A percentile compares a stretch with the other conserved stretches of the same genome.
phyloP scores from a whole-genome alignment of 352 stramenopile genomes.

The Phytophthora litchii region DNA sequence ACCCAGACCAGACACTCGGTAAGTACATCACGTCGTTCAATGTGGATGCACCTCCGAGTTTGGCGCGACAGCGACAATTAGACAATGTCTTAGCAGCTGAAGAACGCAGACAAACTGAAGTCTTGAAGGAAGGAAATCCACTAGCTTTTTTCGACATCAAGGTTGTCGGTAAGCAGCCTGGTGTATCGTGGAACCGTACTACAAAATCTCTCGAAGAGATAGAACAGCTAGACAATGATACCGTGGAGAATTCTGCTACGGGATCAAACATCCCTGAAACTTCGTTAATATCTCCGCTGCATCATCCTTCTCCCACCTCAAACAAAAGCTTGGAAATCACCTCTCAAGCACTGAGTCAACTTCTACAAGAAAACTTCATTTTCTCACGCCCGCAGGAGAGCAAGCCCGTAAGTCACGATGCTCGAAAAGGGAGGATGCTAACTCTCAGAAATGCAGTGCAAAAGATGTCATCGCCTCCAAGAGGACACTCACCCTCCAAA shows the following conservation, averaged over 20 bases:
- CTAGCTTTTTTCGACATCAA: slow-evolving; percentile 61
- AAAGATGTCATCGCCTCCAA: slow-evolving; percentile 4
- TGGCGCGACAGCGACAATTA: slow-evolving; percentile 37
- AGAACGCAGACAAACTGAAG: slow-evolving; percentile 26
- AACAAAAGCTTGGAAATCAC: slow-evolving; percentile 26
- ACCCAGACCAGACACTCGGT: slow-evolving; percentile 39
- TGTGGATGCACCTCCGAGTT: slow-evolving; percentile 49
- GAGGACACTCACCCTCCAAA: slow-evolving; percentile 12
- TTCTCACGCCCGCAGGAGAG: slow-evolving; percentile 50
- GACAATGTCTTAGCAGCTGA: slow-evolving; percentile 43
- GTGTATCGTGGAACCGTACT: slow-evolving; percentile 18
- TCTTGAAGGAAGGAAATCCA: slow-evolving; percentile 70
- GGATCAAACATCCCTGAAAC: background rate
- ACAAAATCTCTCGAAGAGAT: background rate
- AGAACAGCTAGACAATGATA: slow-evolving; percentile 1
- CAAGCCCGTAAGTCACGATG: slow-evolving; percentile 10
- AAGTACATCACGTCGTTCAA: slow-evolving; percentile 64
- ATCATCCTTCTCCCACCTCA: slow-evolving; percentile 5
- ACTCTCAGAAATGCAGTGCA: slow-evolving; percentile 1
- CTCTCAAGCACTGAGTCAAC: slow-evolving; percentile 49
- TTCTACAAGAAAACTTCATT: slow-evolving; percentile 72
- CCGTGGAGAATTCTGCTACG: background rate
- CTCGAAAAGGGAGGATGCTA: slow-evolving; percentile 3
- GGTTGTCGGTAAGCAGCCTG: slow-evolving; percentile 28
- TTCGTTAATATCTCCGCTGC: slow-evolving; percentile 2